Evolutionary conservation across 2,329 filamentous ascomycete genomes (phyloP).

Genomic region (Cercospora sp.): DNA sequence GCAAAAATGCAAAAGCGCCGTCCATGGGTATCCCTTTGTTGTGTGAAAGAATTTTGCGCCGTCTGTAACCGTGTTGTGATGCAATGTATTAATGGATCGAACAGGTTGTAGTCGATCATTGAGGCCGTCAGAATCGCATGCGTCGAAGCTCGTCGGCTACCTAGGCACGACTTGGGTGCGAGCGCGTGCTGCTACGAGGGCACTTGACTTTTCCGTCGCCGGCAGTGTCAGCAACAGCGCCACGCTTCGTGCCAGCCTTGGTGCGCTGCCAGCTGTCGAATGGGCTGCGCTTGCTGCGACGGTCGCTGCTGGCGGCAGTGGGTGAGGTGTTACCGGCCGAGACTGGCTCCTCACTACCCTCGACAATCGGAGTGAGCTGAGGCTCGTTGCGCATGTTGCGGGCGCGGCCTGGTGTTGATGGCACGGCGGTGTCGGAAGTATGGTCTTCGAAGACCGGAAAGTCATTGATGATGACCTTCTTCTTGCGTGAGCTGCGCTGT

Average conservation of each 20-base stretch:
- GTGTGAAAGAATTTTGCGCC: not conserved
- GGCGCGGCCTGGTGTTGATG: conserved; percentile 25
- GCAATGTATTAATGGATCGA: conserved; percentile 5
- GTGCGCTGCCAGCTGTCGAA: conserved; percentile 70
- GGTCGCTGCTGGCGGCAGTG: conserved; percentile 6
- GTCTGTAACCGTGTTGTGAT: not conserved
- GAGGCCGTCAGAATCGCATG: conserved; percentile 1
- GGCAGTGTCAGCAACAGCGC: conserved; percentile 4
- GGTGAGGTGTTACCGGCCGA: conserved; percentile 10
- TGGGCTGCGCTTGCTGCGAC: conserved; percentile 50
- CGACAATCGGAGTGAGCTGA: conserved; percentile 45
- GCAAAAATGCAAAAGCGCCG: conserved; percentile 16
- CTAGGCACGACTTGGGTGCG: conserved; percentile 9
- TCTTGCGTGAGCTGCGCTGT: conserved; percentile 36
- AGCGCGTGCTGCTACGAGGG: conserved; percentile 16
- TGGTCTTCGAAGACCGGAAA: conserved; percentile 35
- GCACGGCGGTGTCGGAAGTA: conserved; percentile 9
- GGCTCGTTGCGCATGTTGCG: conserved; percentile 32
- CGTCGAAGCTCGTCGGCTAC: not conserved
- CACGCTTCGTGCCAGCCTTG: conserved; percentile 46
- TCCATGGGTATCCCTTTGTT: conserved; percentile 7
- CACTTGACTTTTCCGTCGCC: conserved; percentile 11
- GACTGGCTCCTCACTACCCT: conserved; percentile 38
- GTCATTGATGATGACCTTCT: conserved; percentile 22
- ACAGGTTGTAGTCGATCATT: not conserved